Base-by-base conservation (phyloP, 192 early-diverging fungal genomes). In the Dissophora globulifera region DNA sequence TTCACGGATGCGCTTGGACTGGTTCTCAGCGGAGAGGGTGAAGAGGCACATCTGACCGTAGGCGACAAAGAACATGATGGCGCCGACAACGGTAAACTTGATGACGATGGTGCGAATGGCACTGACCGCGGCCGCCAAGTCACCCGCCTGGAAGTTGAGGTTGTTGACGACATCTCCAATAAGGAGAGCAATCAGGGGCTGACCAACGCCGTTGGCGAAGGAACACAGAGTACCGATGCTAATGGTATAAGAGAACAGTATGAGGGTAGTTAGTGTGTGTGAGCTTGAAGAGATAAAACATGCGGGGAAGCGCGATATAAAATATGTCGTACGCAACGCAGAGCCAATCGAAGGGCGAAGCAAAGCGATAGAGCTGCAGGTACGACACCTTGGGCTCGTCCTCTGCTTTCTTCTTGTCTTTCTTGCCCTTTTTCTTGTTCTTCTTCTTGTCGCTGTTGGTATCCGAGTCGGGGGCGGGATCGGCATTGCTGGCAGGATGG, bases 1-100 rank as follows among this genome's bases (percentile, higher is more conserved):
- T 66, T 89, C 82, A 22, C 95, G 85, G 47, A 96, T 86, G 19
- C 95, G 86, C 55, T 90, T 87, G 46, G 89, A 75, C 31, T 88
- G 89, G 40, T 83, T 83, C 74, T 89, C 90, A 12, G 84, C 79
- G 1, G 85, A 65, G 35, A 76, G 55, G 1, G 58, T 67, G 60
- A 62, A 65, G 59, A 68, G 47, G 54, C 54, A 82, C 62, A 81
- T 83, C 32, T 82, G 76, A 19, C 62, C 63, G 40, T 83, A 67
- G 41, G 62, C 58, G 15, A 55, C 30, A 31, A 65, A 19, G 40
- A 76, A 76, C 58, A 61, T 67, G 58, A 66, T 55, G 19, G 50
- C 63, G 38, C 64, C 64, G 6, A 76, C 20, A 41, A 67, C 49
- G n/a, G 62, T 69, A 25, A 62, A 79, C 64, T 63, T 63, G 60